phyloP scores from a whole-genome alignment of 441 rosid genomes.

The Gossypium gossypioides region DNA sequence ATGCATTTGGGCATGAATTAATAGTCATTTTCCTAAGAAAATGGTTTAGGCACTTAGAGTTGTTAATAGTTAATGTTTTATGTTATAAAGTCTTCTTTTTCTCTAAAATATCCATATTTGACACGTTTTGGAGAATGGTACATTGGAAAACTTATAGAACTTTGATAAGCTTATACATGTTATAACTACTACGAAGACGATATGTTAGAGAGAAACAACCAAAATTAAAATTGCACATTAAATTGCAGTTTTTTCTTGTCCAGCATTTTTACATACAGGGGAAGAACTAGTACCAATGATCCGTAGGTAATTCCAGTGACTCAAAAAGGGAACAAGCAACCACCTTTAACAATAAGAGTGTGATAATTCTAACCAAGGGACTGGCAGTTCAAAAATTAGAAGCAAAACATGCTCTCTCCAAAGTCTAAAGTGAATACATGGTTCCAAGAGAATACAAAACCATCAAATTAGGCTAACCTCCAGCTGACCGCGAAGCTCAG shows the following conservation, averaged over 20 bases:
- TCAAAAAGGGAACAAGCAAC: not conserved
- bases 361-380: not conserved
- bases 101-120: not conserved
- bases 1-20: not conserved
- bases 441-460: conserved; percentile 1
- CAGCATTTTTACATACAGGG: not conserved
- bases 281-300: not conserved
- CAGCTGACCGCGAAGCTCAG: conserved; percentile 25
- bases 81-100: not conserved
- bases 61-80: not conserved
- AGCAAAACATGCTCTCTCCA: conserved; percentile 7
- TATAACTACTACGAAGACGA: not conserved
- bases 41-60: not conserved
- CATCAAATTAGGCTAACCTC: conserved; percentile 4
- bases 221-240: not conserved
- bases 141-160: not conserved
- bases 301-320: not conserved
- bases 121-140: not conserved
- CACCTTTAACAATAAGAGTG: not conserved
- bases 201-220: not conserved
- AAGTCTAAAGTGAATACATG: not conserved
- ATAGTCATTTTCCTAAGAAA: not conserved
- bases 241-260: not conserved
- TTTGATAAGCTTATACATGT: not conserved
- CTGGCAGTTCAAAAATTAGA: conserved; percentile 15